Conservation (phyloP, 805 yeast genomes). For the Geotrichum ghanense region DNA sequence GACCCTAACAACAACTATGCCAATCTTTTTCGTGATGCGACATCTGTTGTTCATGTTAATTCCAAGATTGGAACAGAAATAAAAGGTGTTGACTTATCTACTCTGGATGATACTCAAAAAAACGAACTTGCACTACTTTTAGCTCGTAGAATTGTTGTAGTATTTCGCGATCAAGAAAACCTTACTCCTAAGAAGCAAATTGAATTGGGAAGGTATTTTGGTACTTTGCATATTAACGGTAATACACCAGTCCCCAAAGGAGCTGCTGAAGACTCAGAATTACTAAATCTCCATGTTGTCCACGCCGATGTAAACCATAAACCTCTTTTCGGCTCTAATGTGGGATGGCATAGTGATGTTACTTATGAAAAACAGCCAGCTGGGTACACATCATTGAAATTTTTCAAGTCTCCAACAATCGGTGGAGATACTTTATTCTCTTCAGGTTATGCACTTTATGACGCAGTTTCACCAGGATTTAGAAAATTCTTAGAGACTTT, state of each 20-base stretch:
- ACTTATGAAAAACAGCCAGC: constrained; percentile 66
- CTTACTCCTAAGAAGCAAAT: constrained; percentile 33
- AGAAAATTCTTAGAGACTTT: constrained; percentile 40
- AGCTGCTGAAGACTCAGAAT: constrained; percentile 32
- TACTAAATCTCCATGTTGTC: constrained; percentile 32
- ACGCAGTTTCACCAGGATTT: constrained; percentile 36
- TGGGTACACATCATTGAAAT: constrained; percentile 51
- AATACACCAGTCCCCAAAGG: constrained; percentile 28
- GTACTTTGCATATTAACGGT: constrained; percentile 34
- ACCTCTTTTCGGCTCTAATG: too few relatives aligned
- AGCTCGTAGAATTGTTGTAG: constrained; percentile 56
- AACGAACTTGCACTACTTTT: constrained; percentile 55
- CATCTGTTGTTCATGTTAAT: constrained; percentile 28
- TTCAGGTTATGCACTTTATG: constrained; percentile 41
- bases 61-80: constrained; percentile 56
- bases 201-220: constrained; percentile 36
- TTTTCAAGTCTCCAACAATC: constrained; percentile 42
- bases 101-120: constrained; percentile 38
- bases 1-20: constrained; percentile 49
- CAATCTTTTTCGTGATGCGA: constrained; percentile 31
- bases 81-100: constrained; percentile 45
- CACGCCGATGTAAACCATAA: neutral
- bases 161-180: constrained; percentile 55
- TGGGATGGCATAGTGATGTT: constrained; percentile 58
- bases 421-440: constrained; percentile 44